These are phyloP conservation scores for Cyanodermella asteris DNA, from an alignment of 2,329 filamentous ascomycete genomes.

Conservation along the genomic window DNA sequence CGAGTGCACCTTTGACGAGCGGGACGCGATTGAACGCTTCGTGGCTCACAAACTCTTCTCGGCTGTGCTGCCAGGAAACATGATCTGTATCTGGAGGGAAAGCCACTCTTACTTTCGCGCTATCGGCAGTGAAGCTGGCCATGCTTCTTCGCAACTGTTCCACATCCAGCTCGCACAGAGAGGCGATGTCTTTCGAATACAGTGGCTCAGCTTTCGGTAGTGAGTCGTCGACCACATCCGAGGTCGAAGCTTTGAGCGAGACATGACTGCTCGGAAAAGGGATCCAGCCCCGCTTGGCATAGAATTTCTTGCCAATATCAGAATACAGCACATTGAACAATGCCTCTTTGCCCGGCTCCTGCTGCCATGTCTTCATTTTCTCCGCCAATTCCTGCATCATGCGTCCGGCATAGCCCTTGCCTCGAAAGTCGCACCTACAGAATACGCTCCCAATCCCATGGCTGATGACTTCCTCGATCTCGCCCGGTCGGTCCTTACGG, in stretches of 20 bases:
- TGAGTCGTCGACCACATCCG: conserved; percentile 11
- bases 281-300: conserved; percentile 56
- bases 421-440: conserved; percentile 42
- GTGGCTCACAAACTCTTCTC: conserved; percentile 56
- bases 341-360: conserved; percentile 18
- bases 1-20: conserved; percentile 47
- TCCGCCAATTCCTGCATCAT: conserved; percentile 49
- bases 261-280: conserved; percentile 54
- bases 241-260: conserved; percentile 28
- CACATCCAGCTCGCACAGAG: conserved; percentile 44
- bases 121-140: conserved; percentile 14
- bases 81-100: conserved; percentile 45
- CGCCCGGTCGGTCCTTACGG: conserved; percentile 27
- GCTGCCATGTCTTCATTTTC: conserved; percentile 30
- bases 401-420: conserved; percentile 52
- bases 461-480: conserved; percentile 31
- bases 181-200: conserved; percentile 35
- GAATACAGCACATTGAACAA: conserved; percentile 67
- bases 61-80: conserved; percentile 55
- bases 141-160: conserved; percentile 34
- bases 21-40: conserved; percentile 31
- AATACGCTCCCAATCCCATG: conserved; percentile 71
- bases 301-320: conserved; percentile 68
- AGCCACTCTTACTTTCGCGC: conserved; percentile 34
- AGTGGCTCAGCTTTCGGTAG: conserved; percentile 22